Base-by-base conservation (phyloP, 805 yeast genomes). In the Wickerhamiella australiensis region DNA sequence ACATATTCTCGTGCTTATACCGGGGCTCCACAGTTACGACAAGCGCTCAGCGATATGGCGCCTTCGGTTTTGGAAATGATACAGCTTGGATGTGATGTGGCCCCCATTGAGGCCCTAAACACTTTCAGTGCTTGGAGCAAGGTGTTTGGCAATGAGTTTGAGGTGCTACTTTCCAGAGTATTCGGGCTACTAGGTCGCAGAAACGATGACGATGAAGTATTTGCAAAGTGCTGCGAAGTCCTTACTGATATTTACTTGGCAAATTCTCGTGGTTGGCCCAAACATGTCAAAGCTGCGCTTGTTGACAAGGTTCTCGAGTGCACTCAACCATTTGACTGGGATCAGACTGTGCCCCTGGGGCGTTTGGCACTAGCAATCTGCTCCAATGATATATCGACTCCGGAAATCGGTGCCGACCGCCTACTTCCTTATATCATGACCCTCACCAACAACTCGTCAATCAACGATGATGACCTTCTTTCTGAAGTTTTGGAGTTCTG, bases 401-500 rank as follows among this genome's bases (percentile, higher is more conserved):
- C 51, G 25, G 42, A 29, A 4, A 17, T 42, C 17, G 26, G 29
- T 35, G 33, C 52, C 6, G 51, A 46, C 7, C 21, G 27, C 22
- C 40, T 56, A 29, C 50, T 54, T 23, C 48, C 52, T 13, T 54
- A 53, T n/a, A 20, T 59, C 5, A 43, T 46, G 21, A 15, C 40
- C 5, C 56, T 60, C 7, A 50, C 53, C 5, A 45, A 50, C 1
- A 52, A 50, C 2, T 38, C 46, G 9, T 56, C 58, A 1, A 54
- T 61, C 0, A 57, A 57, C 1, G 65, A 62, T 3, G 66, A 65
- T 41, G 54, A 57, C 12, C 50, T 61, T 15, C 57, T 64, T 5
- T 26, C 47, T 8, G 63, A 58, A 27, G 54, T 61, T 12, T 53
- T 65, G 5, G 67, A 62, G 50, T 65, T 63, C 52, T 65, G 69